A percentile compares a stretch with the other conserved stretches of the same genome.
These are phyloP conservation scores for Phycomyces nitens DNA, from an alignment of 192 early-diverging fungal species.

Conservation along the genomic window DNA sequence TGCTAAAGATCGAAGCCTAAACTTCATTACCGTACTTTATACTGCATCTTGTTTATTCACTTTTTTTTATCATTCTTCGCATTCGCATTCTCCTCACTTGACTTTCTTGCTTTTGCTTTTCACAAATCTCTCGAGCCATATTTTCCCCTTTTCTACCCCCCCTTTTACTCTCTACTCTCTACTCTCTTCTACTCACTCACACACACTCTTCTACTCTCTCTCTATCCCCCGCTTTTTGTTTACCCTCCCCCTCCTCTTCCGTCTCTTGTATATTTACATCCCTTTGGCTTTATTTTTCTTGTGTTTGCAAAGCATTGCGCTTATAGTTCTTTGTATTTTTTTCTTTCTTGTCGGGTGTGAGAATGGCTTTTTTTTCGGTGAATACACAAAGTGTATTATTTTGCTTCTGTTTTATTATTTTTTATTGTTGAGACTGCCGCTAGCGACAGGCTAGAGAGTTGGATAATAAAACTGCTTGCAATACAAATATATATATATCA, in stretches of 20 bases:
- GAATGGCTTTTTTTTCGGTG: too few species aligned
- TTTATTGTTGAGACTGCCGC: too few species aligned
- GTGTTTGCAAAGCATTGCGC: slow-evolving; percentile 3
- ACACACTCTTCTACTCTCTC: slow-evolving; percentile 5
- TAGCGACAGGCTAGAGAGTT: too few species aligned
- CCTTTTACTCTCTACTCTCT: slow-evolving; percentile 14
- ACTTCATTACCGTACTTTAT: background rate
- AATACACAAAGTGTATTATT: too few species aligned
- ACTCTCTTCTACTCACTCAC: background rate
- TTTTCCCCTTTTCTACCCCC: background rate
- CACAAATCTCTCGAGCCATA: background rate
- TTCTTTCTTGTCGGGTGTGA: too few species aligned
- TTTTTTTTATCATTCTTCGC: slow-evolving; percentile 8
- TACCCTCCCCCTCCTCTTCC: slow-evolving; percentile 7
- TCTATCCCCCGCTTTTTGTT: slow-evolving; percentile 1
- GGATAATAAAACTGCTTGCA: too few species aligned
- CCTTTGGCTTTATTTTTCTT: slow-evolving; percentile 6
- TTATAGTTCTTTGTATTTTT: slow-evolving; percentile 2
- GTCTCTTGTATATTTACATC: slow-evolving; percentile 9
- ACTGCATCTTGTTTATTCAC: slow-evolving; percentile 5
- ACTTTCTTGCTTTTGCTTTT: background rate
- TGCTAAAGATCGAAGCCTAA: slow-evolving; percentile 46
- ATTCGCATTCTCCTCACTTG: background rate
- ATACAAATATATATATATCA: too few species aligned
- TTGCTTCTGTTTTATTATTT: too few species aligned